phyloP scores from a whole-genome alignment of 768 basidiomycete species.

The Grammothele lineata region DNA sequence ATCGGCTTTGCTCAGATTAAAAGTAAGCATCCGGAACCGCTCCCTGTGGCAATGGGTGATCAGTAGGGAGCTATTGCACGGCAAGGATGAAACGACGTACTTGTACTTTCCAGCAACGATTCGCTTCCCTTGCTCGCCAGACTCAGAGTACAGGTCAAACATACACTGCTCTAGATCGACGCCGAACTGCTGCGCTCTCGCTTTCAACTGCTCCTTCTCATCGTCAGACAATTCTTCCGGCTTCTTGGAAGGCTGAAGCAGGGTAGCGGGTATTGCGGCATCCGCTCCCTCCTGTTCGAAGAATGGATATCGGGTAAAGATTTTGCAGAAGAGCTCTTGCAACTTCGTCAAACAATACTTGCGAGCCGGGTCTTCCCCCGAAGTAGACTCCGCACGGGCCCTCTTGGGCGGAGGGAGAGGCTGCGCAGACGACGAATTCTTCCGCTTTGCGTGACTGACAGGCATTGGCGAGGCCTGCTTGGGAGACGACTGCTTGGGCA shows the following conservation, averaged over 20 bases:
- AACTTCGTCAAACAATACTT: conserved; percentile 80
- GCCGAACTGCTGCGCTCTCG: conserved; percentile 60
- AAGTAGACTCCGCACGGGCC: conserved; percentile 37
- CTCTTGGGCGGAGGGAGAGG: conserved; percentile 42
- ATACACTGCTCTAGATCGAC: conserved; percentile 70
- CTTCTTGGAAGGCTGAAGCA: conserved; percentile 36
- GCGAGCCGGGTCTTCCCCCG: conserved; percentile 65
- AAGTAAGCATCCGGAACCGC: conserved; percentile 86
- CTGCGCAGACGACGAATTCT: conserved; percentile 36
- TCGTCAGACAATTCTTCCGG: conserved; percentile 56
- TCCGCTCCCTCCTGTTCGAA: conserved; percentile 29
- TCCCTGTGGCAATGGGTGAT: conserved; percentile 45
- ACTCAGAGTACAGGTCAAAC: conserved; percentile 73
- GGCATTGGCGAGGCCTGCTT: conserved; percentile 17
- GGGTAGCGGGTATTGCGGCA: conserved; percentile 13
- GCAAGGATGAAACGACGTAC: conserved; percentile 44
- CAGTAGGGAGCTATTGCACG: no score
- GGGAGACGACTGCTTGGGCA: no score
- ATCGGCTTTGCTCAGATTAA: conserved; percentile 82
- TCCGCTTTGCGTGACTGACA: conserved; percentile 47
- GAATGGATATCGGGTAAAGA: conserved; percentile 70
- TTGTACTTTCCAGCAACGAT: conserved; percentile 77
- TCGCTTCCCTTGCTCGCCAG: conserved; percentile 64
- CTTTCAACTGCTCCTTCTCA: conserved; percentile 50
- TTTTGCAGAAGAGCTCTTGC: conserved; percentile 63